Base-by-base conservation (phyloP, 768 basidiomycete genomes). In the Mycena polygramma region DNA sequence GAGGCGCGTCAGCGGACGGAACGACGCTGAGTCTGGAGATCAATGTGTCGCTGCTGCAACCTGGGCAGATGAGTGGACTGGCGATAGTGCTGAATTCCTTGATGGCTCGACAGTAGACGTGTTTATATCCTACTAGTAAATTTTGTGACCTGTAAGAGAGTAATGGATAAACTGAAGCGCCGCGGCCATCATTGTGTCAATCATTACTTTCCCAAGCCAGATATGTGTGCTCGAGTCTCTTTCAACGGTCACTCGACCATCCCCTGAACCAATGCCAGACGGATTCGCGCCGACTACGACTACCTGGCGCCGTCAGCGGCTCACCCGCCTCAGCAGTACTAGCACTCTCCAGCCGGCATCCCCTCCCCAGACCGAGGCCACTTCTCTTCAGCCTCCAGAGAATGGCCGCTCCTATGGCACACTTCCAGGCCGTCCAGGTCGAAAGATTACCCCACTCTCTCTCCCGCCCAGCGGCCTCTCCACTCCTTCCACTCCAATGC, bases 1-100 rank as follows among this genome's bases (percentile, higher is more conserved):
- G 90, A 46, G 90, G 92, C 36, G 90, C 91, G 1, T 89, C 90
- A 4, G 87, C 89, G 9, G 90, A 93, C 75, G 93, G 93, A 15
- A 86, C 88, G 22, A 89, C 91, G 84, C 79, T 94, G 67, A 92
- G 86, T 76, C 81, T 95, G 63, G 94, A 95, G 71, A 92, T 95
- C 76, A 94, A 94, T 69, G 89, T 94, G 36, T 89, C 90, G 19
- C 79, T 91, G 22, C 82, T 95, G 63, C 91, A 93, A 78, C 84
- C 89, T 20, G 83, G 88, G n/a, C 94, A 95, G 75, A 91, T 92
- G 89, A 92, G 86, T 76, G 92, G 92, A 17, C 74, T 94, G 72
- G 92, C 92, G 22, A 81, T 91, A 71, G 82, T 94, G 14, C 79
- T 94, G 70, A 94, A 92, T 78, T 89, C 91, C 3, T 78, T 94